A percentile compares a stretch with the other conserved stretches of the same genome.
Evolutionary conservation across 345 rosid genomes (phyloP).

Genomic region (Ceriops zippeliana): DNA sequence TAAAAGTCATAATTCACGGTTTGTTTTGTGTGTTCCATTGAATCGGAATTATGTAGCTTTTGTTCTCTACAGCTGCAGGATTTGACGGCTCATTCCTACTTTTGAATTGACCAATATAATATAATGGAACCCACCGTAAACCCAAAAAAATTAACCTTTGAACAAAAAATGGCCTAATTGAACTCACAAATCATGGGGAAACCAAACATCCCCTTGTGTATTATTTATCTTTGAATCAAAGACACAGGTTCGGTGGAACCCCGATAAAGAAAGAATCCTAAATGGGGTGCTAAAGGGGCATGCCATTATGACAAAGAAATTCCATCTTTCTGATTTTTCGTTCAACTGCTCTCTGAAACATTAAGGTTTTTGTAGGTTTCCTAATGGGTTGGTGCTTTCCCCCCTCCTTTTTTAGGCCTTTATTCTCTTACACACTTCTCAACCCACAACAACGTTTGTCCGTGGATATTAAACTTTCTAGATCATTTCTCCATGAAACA

Average conservation of each 20-base stretch:
- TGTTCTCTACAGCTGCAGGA: background rate
- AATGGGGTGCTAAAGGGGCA: constrained; percentile 25
- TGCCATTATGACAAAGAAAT: constrained; percentile 38
- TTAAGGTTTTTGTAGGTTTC: constrained; percentile 27
- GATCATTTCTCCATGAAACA: constrained; percentile 41
- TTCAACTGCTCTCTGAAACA: constrained; percentile 13
- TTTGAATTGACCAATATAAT: constrained; percentile 12
- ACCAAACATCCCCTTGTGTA: constrained; percentile 22
- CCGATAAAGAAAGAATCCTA: constrained; percentile 15
- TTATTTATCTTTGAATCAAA: constrained; percentile 38
- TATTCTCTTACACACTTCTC: constrained; percentile 31
- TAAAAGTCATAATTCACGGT: constrained; percentile 17
- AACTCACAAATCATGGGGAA: constrained; percentile 21
- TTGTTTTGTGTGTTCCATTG: constrained; percentile 21
- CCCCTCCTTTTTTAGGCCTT: constrained; percentile 14
- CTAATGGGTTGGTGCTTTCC: constrained; percentile 29
- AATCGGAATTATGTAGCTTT: background rate
- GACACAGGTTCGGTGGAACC: constrained; percentile 15
- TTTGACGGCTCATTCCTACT: constrained; percentile 12
- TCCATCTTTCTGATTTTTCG: constrained; percentile 18
- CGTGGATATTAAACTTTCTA: constrained; percentile 37
- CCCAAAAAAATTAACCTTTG: background rate
- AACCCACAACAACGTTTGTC: constrained; percentile 38
- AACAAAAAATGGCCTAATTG: constrained; percentile 12
- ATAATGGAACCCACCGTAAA: constrained; percentile 14